Evolutionary conservation across 371 early-diverging fungal species (phyloP).

Genomic region (Mortierella polycephala): DNA sequence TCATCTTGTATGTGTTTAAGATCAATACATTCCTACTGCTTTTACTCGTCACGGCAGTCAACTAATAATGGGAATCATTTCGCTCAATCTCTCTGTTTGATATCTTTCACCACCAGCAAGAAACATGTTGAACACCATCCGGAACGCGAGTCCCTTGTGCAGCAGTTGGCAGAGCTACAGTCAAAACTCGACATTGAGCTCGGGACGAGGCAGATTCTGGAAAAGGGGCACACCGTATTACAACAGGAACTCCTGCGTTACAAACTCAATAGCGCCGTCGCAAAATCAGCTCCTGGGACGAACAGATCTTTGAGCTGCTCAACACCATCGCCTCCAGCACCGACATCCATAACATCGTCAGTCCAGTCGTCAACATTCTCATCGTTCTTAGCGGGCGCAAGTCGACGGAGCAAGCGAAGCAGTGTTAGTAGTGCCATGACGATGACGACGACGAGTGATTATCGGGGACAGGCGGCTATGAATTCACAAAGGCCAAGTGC

Average conservation of each 20-base stretch:
- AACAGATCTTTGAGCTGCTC: constrained; percentile 2
- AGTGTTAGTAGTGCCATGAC: constrained; percentile 1
- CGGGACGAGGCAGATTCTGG: constrained; percentile 19
- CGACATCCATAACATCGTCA: constrained; percentile 14
- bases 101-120: constrained; percentile 14
- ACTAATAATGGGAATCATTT: background rate
- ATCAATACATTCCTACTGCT: background rate
- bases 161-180: constrained; percentile 31
- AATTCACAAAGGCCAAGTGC: background rate
- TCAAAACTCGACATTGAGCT: constrained; percentile 19
- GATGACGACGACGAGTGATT: no score
- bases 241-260: constrained; percentile 20
- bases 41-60: background rate
- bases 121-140: constrained; percentile 49
- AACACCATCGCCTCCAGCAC: background rate
- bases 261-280: constrained; percentile 4
- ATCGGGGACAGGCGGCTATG: background rate
- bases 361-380: constrained; percentile 17
- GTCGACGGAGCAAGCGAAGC: constrained; percentile 12
- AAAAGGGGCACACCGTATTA: constrained; percentile 22
- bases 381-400: constrained; percentile 18
- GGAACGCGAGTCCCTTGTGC: constrained; percentile 30
- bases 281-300: background rate
- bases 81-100: background rate
- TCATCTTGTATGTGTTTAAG: constrained; percentile 23